phyloP scores from a whole-genome alignment of 441 rosid species.

The Theobroma grandiflorum region DNA sequence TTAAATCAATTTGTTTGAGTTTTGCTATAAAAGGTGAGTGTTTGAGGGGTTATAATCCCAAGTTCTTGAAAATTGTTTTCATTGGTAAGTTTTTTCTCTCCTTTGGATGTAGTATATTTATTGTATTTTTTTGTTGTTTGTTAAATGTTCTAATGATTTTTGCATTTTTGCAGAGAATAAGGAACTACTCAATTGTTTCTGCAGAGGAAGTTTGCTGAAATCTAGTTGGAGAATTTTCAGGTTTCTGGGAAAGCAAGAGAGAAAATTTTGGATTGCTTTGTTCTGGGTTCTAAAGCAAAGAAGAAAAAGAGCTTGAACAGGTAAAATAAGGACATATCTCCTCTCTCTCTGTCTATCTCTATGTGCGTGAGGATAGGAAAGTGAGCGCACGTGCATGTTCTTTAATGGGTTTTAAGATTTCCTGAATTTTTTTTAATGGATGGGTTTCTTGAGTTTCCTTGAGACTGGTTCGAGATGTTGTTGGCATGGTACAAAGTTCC shows the following conservation, averaged over 20 bases:
- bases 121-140: slow-evolving; percentile 11
- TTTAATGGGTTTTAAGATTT: not conserved
- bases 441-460: slow-evolving; percentile 11
- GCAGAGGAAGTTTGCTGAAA: slow-evolving; percentile 26
- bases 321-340: not conserved
- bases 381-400: not conserved
- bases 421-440: not conserved
- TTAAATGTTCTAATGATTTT: not conserved
- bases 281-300: not conserved
- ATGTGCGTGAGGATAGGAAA: not conserved
- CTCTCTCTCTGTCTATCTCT: not conserved
- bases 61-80: slow-evolving; percentile 2
- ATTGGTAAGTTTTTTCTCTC: not conserved
- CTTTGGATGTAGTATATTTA: not conserved
- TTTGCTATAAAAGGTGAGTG: slow-evolving; percentile 18
- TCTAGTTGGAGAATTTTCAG: slow-evolving; percentile 5
- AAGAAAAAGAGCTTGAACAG: slow-evolving; percentile 21
- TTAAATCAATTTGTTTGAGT: not conserved
- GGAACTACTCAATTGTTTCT: not conserved
- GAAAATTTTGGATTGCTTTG: not conserved
- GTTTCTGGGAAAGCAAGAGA: not conserved
- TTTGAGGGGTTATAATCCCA: not conserved
- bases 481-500: not conserved
- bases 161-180: slow-evolving; percentile 29
- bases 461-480: slow-evolving; percentile 13